Evolutionary conservation across 2,329 filamentous ascomycete genomes (phyloP), one percentile per base, ranked within the genome.

Genomic region (Ilyonectria destructans): DNA sequence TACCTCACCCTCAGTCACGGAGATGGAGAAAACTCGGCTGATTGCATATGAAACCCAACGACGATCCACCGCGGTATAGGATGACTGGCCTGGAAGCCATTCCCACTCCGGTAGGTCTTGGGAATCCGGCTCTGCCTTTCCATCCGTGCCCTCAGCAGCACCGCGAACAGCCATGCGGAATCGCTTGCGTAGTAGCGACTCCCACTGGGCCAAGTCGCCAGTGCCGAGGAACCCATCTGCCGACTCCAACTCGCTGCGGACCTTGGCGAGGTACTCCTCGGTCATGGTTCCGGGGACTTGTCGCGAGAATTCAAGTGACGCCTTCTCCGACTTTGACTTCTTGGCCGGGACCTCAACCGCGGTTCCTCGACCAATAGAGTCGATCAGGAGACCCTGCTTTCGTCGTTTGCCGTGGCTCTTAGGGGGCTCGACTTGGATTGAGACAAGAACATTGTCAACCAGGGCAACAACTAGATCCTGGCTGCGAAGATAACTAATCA

Each of bases 291-390:
- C 87, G 0, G 87, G 86, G 69, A 85, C 74, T 10, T 80, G 76
- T 31, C 72, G 72, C 1, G 81, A 79, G 56, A 83, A 82, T 58
- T 79, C 79, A 5, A 68, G 58, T 5, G 77, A 80, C 5, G 73
- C 55, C 7, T 77, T 75, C 5, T 80, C 79, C 35, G 73, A 74
- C 67, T 78, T 79, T 5, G 62, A 67, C 54, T 76, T 80, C 69
- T 83, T 82, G 6, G 76, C 59, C 19, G 78, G 71, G 45, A 82
- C 72, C 70, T 83, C 82, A 4, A 82, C 74, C 12, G 81, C 79
- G 1, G 84, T 82, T 3, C 91, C 92, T 67, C 91, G 91, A 2
- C 92, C 91, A 61, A 95, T 89, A 0, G 92, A 92, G 76, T 95
- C 92, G 37, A 93, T 91, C 29, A 95, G 82, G 8, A 93, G 83